Conservation (phyloP, 352 stramenopile genomes). For the Peronospora destructor region DNA sequence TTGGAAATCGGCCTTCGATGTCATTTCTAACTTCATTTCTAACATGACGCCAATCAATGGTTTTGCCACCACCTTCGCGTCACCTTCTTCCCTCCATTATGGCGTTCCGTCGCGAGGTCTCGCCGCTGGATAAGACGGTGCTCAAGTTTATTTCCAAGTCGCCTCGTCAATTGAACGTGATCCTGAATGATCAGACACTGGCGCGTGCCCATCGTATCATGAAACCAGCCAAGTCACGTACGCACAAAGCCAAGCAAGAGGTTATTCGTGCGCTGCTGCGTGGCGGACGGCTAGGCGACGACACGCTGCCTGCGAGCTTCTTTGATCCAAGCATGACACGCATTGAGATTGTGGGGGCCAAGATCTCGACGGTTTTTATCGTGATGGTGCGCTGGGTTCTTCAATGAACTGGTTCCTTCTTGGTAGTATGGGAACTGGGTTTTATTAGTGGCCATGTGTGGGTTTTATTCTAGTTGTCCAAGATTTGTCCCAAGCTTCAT, state of each 20-base stretch:
- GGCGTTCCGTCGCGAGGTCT: constrained; percentile 83
- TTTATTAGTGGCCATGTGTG: no score
- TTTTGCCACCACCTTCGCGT: no score
- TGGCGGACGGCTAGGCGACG: constrained; percentile 67
- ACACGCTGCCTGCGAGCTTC: constrained; percentile 75
- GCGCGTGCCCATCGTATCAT: constrained; percentile 62
- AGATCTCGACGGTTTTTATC: constrained; percentile 75
- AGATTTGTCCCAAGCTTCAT: constrained; percentile 78
- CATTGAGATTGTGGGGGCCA: constrained; percentile 78
- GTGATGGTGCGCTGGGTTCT: constrained; percentile 31
- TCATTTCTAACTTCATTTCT: no score
- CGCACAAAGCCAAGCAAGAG: constrained; percentile 84
- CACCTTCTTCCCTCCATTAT: constrained; percentile 28
- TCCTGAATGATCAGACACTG: constrained; percentile 68
- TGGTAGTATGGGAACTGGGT: no score
- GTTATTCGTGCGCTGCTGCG: constrained; percentile 70
- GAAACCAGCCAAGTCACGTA: constrained; percentile 68
- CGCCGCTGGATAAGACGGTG: constrained; percentile 76
- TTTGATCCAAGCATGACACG: constrained; percentile 84
- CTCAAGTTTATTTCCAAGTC: constrained; percentile 88
- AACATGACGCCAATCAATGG: no score
- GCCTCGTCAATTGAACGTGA: constrained; percentile 44
- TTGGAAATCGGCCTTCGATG: no score
- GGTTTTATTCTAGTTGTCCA: constrained; percentile 45
- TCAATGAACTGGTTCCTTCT: no score